phyloP scores from a whole-genome alignment of 371 early-diverging fungal species.

The Paraphysoderma sedebokerense region DNA sequence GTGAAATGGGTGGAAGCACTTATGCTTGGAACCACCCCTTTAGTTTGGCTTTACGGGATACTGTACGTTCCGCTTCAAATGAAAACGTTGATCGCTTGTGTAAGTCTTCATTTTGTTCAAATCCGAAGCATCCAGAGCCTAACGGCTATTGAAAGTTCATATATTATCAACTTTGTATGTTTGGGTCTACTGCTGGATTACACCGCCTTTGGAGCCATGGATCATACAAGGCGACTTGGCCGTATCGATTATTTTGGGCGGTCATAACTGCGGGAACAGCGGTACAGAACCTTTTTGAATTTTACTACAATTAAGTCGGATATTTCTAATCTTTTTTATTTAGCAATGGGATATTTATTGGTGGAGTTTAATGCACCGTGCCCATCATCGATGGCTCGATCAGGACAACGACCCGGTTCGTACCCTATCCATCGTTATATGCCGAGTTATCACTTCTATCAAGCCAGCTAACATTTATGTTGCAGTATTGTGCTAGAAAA shows the following conservation, averaged over 20 bases:
- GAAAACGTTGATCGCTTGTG: conserved; percentile 57
- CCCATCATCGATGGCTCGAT: conserved; percentile 13
- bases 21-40: conserved; percentile 51
- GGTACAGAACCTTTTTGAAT: not conserved
- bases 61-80: conserved; percentile 39
- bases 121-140: no score
- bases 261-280: no score
- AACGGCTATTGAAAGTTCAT: no score
- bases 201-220: conserved; percentile 18
- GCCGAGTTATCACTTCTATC: no score
- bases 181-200: conserved; percentile 23
- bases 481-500: conserved; percentile 11
- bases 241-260: conserved; percentile 8
- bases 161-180: no score
- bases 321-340: not conserved
- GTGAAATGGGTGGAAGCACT: conserved; percentile 69
- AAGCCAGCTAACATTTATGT: no score
- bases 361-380: conserved; percentile 10
- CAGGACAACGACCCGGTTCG: conserved; percentile 13
- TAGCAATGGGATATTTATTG: not conserved
- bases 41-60: conserved; percentile 63
- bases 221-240: conserved; percentile 11
- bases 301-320: not conserved
- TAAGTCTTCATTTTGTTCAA: no score
- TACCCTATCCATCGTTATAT: conserved; percentile 18